A percentile compares a stretch with the other conserved stretches of the same genome.
These are phyloP conservation scores for Ceratocystis variospora DNA, from an alignment of 2,329 filamentous ascomycete species.

Conservation along the genomic window DNA sequence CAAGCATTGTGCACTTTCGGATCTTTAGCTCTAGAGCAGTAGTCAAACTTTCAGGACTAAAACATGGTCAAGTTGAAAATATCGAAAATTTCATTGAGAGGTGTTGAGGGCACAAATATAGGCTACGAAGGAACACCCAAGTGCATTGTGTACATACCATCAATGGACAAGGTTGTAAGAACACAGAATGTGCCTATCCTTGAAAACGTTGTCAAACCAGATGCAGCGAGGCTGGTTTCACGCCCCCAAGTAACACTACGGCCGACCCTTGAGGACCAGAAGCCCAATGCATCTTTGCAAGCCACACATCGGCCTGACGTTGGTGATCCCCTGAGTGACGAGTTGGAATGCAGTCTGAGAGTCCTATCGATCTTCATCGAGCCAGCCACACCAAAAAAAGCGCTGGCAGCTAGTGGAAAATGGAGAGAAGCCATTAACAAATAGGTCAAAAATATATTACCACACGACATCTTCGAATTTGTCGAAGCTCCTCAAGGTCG, in stretches of 20 bases:
- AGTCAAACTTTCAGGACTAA: not conserved
- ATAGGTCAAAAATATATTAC: not conserved
- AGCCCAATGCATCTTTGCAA: not conserved
- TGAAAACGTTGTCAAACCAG: not conserved
- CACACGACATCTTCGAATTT: not conserved
- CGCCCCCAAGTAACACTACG: not conserved
- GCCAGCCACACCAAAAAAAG: not conserved
- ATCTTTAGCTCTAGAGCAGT: not conserved
- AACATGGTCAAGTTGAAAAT: not conserved
- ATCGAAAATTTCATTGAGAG: not conserved
- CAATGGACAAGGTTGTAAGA: not conserved
- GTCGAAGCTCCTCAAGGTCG: not conserved
- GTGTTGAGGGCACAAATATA: not conserved
- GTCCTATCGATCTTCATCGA: no score
- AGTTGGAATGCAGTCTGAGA: no score
- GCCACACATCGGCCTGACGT: no score
- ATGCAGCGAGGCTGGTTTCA: not conserved
- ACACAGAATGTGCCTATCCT: not conserved
- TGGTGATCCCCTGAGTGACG: no score
- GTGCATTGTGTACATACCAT: not conserved
- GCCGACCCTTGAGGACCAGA: not conserved
- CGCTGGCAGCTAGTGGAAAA: not conserved
- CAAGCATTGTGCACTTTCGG: not conserved
- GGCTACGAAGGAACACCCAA: not conserved
- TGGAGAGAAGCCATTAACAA: not conserved